Percentiles rank a stretch among this genome's conserved stretches.
phyloP scores from a whole-genome alignment of 352 stramenopile species.

The Pythium vanterpoolii region DNA sequence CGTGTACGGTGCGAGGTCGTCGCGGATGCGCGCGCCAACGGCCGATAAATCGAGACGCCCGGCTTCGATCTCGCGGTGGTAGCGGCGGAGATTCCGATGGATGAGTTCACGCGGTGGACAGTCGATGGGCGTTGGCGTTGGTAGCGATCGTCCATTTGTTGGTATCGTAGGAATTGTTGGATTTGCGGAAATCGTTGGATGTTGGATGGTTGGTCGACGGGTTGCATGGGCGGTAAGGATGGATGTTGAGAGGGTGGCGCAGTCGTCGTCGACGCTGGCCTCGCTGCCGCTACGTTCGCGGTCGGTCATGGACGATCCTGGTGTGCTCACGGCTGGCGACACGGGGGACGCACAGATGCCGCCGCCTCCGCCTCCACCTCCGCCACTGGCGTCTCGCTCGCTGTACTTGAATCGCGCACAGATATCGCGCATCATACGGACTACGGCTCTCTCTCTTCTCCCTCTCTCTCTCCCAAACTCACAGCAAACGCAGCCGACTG shows the following conservation, averaged over 20 bases:
- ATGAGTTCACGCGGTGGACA: slow-evolving; percentile 64
- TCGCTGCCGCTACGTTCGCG: slow-evolving; percentile 19
- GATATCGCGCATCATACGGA: slow-evolving; percentile 36
- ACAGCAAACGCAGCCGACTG: slow-evolving; percentile 5
- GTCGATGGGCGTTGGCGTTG: background rate
- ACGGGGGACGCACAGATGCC: background rate
- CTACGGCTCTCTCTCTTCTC: too few species aligned
- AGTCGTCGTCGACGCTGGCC: slow-evolving; percentile 12
- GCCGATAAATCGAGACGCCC: slow-evolving; percentile 24
- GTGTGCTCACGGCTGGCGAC: slow-evolving; percentile 10
- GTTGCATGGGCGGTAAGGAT: background rate
- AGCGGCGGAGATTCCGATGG: slow-evolving; percentile 50
- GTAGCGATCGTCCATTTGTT: slow-evolving; percentile 1
- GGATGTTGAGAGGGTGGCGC: background rate
- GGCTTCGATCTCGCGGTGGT: slow-evolving; percentile 45
- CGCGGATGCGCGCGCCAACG: slow-evolving; percentile 46
- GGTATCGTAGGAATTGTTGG: background rate
- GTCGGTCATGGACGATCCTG: slow-evolving; percentile 12
- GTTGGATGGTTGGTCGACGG: background rate
- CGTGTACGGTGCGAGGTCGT: slow-evolving; percentile 54
- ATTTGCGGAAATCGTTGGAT: background rate
- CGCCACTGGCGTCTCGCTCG: slow-evolving; percentile 25
- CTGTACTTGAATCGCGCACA: slow-evolving; percentile 74
- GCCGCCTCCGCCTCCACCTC: background rate
- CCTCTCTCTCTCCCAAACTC: background rate